Conservation (phyloP, 2,329 filamentous ascomycete genomes). For the Lachnellula occidentalis region DNA sequence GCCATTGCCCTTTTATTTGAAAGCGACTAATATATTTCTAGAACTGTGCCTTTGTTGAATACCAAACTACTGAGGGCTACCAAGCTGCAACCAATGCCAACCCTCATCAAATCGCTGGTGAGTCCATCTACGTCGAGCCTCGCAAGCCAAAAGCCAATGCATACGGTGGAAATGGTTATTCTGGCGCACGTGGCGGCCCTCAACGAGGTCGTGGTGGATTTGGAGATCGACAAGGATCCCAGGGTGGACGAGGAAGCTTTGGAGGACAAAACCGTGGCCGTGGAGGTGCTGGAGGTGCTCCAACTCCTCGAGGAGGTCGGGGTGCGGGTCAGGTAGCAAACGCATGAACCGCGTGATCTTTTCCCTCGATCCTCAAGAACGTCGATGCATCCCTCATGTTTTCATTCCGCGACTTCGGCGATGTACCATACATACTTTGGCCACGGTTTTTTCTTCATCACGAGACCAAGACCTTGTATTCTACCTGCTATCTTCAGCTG, state of each 20-base stretch:
- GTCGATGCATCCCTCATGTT: conserved; percentile 7
- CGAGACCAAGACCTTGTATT: conserved; percentile 18
- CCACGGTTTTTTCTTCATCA: conserved; percentile 8
- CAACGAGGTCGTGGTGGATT: conserved; percentile 63
- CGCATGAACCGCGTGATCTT: conserved; percentile 12
- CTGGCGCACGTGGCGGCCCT: conserved; percentile 53
- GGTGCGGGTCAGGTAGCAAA: conserved; percentile 31
- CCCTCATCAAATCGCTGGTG: conserved; percentile 76
- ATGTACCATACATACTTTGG: conserved; percentile 21
- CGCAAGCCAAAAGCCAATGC: conserved; percentile 71
- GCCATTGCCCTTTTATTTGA: neutral
- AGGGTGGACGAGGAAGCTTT: conserved; percentile 27
- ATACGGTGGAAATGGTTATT: conserved; percentile 65
- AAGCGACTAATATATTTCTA: conserved; percentile 34
- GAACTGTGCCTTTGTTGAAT: conserved; percentile 98
- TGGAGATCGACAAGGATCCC: conserved; percentile 45
- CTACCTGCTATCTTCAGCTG: conserved; percentile 14
- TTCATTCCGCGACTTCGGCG: conserved; percentile 12
- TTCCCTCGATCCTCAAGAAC: conserved; percentile 5
- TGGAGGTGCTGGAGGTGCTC: conserved; percentile 55
- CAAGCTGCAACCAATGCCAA: conserved; percentile 77
- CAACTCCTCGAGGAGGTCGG: conserved; percentile 59
- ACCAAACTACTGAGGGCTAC: conserved; percentile 74
- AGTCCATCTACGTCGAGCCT: conserved; percentile 82
- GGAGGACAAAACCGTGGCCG: conserved; percentile 54